These are phyloP conservation scores for Fagus crenata DNA, from an alignment of 306 rosid species.

Conservation along the genomic window DNA sequence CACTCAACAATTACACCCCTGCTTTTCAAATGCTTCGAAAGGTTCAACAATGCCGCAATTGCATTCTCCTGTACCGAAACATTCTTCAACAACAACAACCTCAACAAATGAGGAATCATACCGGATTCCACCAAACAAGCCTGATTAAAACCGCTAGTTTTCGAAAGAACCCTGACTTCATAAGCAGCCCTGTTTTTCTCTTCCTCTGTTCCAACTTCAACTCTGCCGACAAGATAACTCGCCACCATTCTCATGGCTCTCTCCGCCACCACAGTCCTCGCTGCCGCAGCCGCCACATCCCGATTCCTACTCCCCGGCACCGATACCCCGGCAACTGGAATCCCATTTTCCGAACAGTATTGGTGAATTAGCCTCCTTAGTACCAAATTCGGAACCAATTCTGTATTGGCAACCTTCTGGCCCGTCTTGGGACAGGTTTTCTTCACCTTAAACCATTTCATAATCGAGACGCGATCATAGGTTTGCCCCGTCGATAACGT, in stretches of 20 bases:
- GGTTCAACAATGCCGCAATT: conserved; percentile 68
- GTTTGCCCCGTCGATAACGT: conserved; percentile 76
- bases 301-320: conserved; percentile 35
- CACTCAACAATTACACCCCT: conserved; percentile 46
- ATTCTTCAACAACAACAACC: conserved; percentile 40
- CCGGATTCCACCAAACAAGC: conserved; percentile 76
- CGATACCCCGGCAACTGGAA: conserved; percentile 30
- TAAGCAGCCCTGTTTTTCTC: conserved; percentile 54
- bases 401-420: conserved; percentile 50
- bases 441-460: conserved; percentile 69
- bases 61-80: conserved; percentile 58
- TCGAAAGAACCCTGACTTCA: conserved; percentile 68
- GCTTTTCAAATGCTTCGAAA: conserved; percentile 61
- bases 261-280: conserved; percentile 54
- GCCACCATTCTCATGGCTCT: conserved; percentile 51
- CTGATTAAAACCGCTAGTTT: conserved; percentile 66
- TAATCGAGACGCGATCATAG: conserved; percentile 83
- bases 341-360: conserved; percentile 49
- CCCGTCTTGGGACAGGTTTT: conserved; percentile 83
- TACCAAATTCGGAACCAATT: conserved; percentile 62
- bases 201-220: conserved; percentile 35
- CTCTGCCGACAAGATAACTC: conserved; percentile 31
- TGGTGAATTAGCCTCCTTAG: conserved; percentile 52
- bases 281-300: conserved; percentile 29
- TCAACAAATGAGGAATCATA: conserved; percentile 46